Conservation (phyloP, 768 basidiomycete species). For the Calocybe cyanea region DNA sequence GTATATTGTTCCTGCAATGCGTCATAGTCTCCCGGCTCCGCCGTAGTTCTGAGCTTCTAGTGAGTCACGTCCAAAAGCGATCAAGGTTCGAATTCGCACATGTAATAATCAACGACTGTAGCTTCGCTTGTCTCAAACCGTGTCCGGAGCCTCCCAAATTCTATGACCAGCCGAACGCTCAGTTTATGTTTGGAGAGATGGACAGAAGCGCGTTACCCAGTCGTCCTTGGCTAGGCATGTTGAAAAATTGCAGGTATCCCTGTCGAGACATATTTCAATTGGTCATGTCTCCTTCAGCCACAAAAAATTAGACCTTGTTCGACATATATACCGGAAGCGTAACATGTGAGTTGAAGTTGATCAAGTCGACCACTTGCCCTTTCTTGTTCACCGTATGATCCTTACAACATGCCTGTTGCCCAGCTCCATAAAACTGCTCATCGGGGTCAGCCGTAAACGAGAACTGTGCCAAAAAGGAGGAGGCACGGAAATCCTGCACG, state of each 20-base stretch:
- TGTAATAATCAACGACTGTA: constrained; percentile 32
- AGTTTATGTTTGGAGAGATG: constrained; percentile 1
- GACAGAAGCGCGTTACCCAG: constrained; percentile 18
- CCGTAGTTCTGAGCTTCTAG: constrained; percentile 23
- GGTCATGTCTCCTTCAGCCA: neutral
- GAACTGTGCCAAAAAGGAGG: constrained; percentile 29
- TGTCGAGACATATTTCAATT: constrained; percentile 7
- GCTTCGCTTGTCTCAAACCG: constrained; percentile 29
- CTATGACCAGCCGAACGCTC: constrained; percentile 11
- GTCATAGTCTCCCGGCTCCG: constrained; percentile 32
- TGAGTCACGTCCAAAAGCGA: neutral
- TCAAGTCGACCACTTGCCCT: constrained; percentile 32
- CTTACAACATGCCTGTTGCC: constrained; percentile 34
- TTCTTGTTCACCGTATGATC: constrained; percentile 35
- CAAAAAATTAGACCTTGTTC: constrained; percentile 23
- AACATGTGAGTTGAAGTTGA: constrained; percentile 34
- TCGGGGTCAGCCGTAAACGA: constrained; percentile 27
- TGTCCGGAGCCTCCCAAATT: constrained; percentile 29
- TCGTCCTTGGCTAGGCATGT: constrained; percentile 32
- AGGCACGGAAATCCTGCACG: constrained; percentile 27
- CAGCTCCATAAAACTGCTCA: constrained; percentile 33
- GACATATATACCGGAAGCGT: constrained; percentile 34
- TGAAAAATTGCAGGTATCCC: constrained; percentile 34
- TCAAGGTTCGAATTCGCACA: constrained; percentile 17
- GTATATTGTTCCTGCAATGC: constrained; percentile 32